Evolutionary conservation across 129 eudicot genomes (phyloP), one percentile per base, ranked within the genome.

Genomic region (Sambucus nigra): DNA sequence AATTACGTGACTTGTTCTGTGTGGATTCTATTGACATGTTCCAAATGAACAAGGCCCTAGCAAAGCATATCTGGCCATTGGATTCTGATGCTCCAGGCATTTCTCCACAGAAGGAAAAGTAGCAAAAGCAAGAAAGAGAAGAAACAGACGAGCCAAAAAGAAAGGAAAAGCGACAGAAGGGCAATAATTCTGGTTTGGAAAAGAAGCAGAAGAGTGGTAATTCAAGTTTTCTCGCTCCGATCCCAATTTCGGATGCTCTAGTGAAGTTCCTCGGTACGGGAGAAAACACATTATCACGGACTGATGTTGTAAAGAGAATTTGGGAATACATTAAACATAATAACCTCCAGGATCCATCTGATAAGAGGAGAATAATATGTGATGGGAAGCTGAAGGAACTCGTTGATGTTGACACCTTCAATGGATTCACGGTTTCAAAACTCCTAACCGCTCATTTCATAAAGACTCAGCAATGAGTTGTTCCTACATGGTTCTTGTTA

Each of bases 381-480:
- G 97, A 89, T 54, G 95, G 78, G 54, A 89, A 84, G 88, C 76
- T 89, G 79, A 81, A 76, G 70, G 95, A 89, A 67, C 95, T 84
- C 32, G 84, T 89, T 60, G 72, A 81, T 49, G 93, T 89, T 0
- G 95, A 81, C 47, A 61, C 83, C 16, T 89, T 89, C 68, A 24
- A 14, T 31, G 83, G 93, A 58, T 79, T 89, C 55, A 44, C 75
- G 0, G 93, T 89, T 53, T 59, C 95, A 2, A 84, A 84, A 51
- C 81, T 81, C 40, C 73, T 88, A 16, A 35, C 71, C 2, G 27
- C 73, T 29, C 97, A 88, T 73, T 76, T 88, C 64, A 63, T 83
- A 42, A 83, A 80, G 78, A 28, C 74, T 33, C 74, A 80, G 65
- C 62, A 60, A 74, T 82, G 84, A 76, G 68, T 62, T 28, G 68